phyloP scores from a whole-genome alignment of 331 rosid species.

The Ulmus americana region DNA sequence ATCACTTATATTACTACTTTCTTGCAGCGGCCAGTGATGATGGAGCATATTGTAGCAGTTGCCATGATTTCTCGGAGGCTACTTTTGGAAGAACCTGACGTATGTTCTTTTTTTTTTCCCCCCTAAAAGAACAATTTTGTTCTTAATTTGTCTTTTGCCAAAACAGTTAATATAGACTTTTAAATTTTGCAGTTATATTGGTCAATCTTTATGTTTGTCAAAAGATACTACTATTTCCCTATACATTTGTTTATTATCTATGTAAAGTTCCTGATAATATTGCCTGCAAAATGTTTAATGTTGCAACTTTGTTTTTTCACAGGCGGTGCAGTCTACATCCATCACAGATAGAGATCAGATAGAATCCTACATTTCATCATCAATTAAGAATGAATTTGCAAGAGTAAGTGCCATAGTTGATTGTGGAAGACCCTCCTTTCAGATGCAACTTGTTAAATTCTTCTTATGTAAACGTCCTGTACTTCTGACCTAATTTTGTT shows the following conservation, averaged over 20 bases:
- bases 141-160: conserved; percentile 16
- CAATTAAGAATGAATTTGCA: conserved; percentile 67
- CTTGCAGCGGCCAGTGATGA: conserved; percentile 54
- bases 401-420: conserved; percentile 57
- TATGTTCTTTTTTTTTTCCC: conserved; percentile 18
- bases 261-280: not conserved
- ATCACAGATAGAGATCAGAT: conserved; percentile 85
- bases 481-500: not conserved
- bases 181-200: conserved; percentile 8
- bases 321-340: conserved; percentile 59
- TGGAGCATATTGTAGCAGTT: conserved; percentile 79
- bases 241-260: not conserved
- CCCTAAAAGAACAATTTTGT: conserved; percentile 20
- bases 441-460: not conserved
- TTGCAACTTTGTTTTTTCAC: conserved; percentile 25
- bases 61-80: conserved; percentile 93
- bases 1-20: conserved; percentile 13
- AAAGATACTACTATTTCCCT: not conserved
- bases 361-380: conserved; percentile 66
- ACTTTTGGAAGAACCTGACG: conserved; percentile 82
- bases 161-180: conserved; percentile 9
- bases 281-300: conserved; percentile 9
- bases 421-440: conserved; percentile 21
- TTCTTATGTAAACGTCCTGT: not conserved
- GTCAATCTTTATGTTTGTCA: not conserved